A percentile compares a stretch with the other conserved stretches of the same genome.
Evolutionary conservation across 345 rosid species (phyloP).

Genomic region (Rhodamnia rubescens): DNA sequence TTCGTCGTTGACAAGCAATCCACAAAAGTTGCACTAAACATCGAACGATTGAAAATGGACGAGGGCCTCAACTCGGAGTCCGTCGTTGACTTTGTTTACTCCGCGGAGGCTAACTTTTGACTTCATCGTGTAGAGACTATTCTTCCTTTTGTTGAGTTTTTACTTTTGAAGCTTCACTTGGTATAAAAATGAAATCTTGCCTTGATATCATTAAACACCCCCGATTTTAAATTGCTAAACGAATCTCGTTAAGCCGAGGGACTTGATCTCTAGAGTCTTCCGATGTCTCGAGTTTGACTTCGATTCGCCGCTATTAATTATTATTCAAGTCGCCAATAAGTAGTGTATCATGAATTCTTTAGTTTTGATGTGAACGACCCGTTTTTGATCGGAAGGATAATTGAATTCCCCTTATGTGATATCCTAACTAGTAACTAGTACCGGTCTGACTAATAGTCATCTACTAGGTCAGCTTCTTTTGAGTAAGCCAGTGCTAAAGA

Average conservation of each 20-base stretch:
- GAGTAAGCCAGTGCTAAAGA: too few species aligned
- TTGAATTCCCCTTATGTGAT: too few species aligned
- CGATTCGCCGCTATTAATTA: neutral
- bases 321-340: rapidly evolving
- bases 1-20: neutral
- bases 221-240: rapidly evolving
- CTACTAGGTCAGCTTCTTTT: too few species aligned
- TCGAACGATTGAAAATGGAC: neutral
- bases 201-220: neutral
- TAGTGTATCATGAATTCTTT: too few species aligned
- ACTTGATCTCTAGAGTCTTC: neutral
- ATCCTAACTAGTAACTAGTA: too few species aligned
- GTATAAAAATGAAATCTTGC: neutral
- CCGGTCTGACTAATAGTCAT: too few species aligned
- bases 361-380: neutral
- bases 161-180: neutral
- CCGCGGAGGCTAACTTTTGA: neutral
- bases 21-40: neutral
- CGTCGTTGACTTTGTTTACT: too few species aligned
- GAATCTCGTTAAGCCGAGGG: neutral
- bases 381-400: neutral
- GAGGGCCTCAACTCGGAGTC: too few species aligned
- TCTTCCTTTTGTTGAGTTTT: neutral
- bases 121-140: neutral
- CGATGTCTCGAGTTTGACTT: too few species aligned